Percentiles rank a stretch among this genome's conserved stretches.
These are phyloP conservation scores for Pittosporum tobira DNA, from an alignment of 129 eudicot genomes.

Conservation along the genomic window DNA sequence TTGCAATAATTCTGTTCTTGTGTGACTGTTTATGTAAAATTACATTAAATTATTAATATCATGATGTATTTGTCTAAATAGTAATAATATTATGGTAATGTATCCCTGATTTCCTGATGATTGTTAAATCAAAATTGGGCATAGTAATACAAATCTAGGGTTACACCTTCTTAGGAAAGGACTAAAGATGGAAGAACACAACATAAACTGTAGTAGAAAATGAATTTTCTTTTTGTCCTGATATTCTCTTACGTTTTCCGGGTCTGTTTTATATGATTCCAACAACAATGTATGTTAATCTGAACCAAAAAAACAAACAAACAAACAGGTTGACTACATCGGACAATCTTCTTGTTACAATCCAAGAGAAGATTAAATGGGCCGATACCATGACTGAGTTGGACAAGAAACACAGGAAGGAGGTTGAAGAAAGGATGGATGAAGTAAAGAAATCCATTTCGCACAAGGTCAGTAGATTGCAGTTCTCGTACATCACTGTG, in stretches of 20 bases:
- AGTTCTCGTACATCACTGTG: slow-evolving; percentile 2
- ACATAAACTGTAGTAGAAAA: background rate
- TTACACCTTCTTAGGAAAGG: no score
- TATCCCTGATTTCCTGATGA: background rate
- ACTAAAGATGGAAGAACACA: background rate
- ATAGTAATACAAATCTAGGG: no score
- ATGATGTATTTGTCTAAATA: background rate
- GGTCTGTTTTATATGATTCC: background rate
- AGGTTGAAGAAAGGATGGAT: slow-evolving; percentile 64
- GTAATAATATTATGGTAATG: background rate
- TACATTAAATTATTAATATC: no score
- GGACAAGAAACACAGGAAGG: slow-evolving; percentile 73
- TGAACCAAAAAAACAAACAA: background rate
- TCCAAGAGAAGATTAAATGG: slow-evolving; percentile 95
- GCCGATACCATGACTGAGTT: slow-evolving; percentile 77
- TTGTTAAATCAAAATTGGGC: no score
- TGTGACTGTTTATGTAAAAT: background rate
- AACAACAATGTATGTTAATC: background rate
- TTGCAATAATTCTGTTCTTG: background rate
- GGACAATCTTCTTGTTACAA: slow-evolving; percentile 58
- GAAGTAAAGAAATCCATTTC: slow-evolving; percentile 65
- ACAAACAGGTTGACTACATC: slow-evolving; percentile 76
- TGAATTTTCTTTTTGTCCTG: background rate
- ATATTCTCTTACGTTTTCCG: background rate
- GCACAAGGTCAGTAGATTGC: slow-evolving; percentile 54